A percentile compares a stretch with the other conserved stretches of the same genome.
phyloP scores from a whole-genome alignment of 768 basidiomycete genomes.

The Gymnopilus junonius region DNA sequence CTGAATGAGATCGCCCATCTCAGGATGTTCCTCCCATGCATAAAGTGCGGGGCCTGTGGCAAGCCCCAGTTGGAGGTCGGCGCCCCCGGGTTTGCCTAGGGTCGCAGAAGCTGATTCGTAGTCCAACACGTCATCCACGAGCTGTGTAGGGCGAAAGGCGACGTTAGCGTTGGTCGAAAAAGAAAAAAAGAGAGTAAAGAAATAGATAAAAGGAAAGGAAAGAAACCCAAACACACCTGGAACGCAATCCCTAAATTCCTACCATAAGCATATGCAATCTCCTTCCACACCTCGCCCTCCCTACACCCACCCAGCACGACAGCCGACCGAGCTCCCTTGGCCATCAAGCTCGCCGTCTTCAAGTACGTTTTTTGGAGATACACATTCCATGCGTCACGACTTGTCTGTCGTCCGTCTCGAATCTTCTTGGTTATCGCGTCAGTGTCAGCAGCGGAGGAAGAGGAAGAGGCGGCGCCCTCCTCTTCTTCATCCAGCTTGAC shows the following conservation, averaged over 20 bases:
- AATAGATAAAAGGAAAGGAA: constrained; percentile 20
- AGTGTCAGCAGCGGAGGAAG: too few relatives aligned
- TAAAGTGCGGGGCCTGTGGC: constrained; percentile 95
- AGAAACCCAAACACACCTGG: constrained; percentile 58
- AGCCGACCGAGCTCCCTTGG: constrained; percentile 85
- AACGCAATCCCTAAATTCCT: constrained; percentile 94
- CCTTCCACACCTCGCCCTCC: constrained; percentile 88
- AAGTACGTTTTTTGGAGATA: constrained; percentile 95
- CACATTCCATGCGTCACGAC: constrained; percentile 64
- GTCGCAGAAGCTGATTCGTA: constrained; percentile 78
- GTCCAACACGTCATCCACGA: constrained; percentile 95
- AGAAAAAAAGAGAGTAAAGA: not conserved
- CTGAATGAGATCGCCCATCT: constrained; percentile 84
- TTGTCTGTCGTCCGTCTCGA: constrained; percentile 19
- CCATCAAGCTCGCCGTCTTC: constrained; percentile 93
- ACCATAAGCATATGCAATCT: constrained; percentile 96
- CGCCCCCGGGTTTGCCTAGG: constrained; percentile 91
- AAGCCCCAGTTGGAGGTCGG: constrained; percentile 81
- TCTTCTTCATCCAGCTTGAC: constrained; percentile 44
- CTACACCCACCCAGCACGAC: constrained; percentile 87
- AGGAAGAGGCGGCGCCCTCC: constrained; percentile 15
- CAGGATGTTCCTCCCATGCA: constrained; percentile 93
- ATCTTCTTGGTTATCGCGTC: too few relatives aligned
- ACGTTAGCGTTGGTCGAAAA: not conserved
- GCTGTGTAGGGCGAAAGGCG: constrained; percentile 52